phyloP scores from a whole-genome alignment of 2,329 filamentous ascomycete genomes.

The Seiridium cupressi region DNA sequence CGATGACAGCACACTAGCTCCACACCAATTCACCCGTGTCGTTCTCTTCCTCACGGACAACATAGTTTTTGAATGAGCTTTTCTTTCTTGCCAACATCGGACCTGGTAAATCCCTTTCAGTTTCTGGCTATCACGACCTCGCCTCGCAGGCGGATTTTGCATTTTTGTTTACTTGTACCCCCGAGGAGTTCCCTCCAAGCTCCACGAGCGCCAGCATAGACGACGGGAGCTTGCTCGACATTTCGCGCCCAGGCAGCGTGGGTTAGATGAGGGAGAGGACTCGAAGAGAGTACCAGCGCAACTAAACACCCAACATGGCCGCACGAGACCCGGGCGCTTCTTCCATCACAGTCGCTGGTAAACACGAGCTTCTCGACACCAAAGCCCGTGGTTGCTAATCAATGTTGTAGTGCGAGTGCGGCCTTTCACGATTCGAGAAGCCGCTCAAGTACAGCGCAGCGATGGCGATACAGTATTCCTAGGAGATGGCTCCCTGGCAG shows the following conservation, averaged over 20 bases:
- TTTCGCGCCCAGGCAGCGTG: background rate
- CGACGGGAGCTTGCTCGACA: background rate
- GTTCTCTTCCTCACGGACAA: background rate
- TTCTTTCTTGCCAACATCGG: background rate
- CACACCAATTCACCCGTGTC: background rate
- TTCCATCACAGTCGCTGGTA: slow-evolving; percentile 60
- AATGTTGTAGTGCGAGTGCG: slow-evolving; percentile 61
- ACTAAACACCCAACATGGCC: slow-evolving; percentile 25
- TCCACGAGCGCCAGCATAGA: background rate
- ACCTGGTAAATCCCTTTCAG: no score
- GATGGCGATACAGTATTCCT: slow-evolving; percentile 91
- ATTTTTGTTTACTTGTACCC: background rate
- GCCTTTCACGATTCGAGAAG: slow-evolving; percentile 83
- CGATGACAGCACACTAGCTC: background rate
- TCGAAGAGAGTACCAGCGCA: background rate
- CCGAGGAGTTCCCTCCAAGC: background rate
- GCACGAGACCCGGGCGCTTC: slow-evolving; percentile 46
- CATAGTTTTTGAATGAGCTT: background rate
- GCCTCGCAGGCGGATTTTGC: background rate
- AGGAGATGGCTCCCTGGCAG: slow-evolving; percentile 95
- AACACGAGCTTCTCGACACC: background rate
- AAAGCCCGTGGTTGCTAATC: slow-evolving; percentile 18
- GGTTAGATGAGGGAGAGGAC: background rate
- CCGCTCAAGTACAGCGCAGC: slow-evolving; percentile 76
- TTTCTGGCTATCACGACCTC: background rate